Evolutionary conservation across 202 grass and related monocot genomes (phyloP).

Genomic region (Schoenoplectus tabernaemontani): DNA sequence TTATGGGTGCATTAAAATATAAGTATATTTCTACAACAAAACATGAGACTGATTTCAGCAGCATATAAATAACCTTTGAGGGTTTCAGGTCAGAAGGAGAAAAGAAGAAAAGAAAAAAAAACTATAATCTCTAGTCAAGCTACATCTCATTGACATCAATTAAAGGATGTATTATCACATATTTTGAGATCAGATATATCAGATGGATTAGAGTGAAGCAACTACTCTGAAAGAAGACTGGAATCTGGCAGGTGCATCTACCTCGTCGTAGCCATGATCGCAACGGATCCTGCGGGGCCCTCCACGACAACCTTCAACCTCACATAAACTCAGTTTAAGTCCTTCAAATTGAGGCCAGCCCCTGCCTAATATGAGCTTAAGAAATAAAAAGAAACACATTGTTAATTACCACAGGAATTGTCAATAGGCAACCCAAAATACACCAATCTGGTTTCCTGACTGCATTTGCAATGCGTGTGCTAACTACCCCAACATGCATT

Average conservation of each 20-base stretch:
- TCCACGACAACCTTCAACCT: conserved; percentile 48
- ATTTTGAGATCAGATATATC: neutral
- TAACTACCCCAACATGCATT: neutral
- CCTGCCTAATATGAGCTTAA: conserved; percentile 22
- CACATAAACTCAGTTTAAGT: conserved; percentile 48
- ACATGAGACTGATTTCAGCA: neutral
- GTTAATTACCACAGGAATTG: neutral
- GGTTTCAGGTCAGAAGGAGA: neutral
- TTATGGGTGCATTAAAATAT: neutral
- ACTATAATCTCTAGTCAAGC: neutral
- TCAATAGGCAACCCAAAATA: neutral
- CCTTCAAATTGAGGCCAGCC: conserved; percentile 52
- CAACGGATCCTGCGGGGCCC: conserved; percentile 37
- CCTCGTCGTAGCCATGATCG: conserved; percentile 51
- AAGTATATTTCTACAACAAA: neutral
- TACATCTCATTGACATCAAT: neutral
- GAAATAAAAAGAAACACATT: conserved; percentile 1
- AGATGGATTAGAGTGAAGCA: neutral
- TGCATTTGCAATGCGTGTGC: neutral
- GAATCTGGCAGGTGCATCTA: conserved; percentile 50
- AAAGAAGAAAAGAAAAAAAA: neutral
- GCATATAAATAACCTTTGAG: neutral
- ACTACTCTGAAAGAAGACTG: conserved; percentile 74
- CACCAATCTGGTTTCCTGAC: neutral
- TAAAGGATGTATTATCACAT: neutral